A percentile compares a stretch with the other conserved stretches of the same genome.
Evolutionary conservation across 352 stramenopile species (phyloP).

Genomic region (Albugo laibachii): DNA sequence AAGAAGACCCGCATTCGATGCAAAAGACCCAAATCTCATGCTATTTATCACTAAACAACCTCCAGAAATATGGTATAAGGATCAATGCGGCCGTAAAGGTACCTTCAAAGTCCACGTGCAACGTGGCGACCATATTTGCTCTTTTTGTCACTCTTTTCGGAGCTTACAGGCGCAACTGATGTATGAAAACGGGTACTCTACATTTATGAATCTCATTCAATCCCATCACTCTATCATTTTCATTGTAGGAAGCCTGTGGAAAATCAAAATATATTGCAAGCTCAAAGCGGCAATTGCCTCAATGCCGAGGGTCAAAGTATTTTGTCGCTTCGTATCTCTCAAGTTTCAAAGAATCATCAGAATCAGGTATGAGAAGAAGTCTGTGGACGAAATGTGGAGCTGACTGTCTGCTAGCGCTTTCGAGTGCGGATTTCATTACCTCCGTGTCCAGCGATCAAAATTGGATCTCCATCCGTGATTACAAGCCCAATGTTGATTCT

Average conservation of each 20-base stretch:
- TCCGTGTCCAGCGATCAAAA: background rate
- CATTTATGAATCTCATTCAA: background rate
- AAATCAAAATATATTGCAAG: constrained; percentile 51
- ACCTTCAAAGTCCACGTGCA: constrained; percentile 36
- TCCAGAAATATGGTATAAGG: constrained; percentile 52
- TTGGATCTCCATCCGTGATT: background rate
- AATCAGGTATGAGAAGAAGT: constrained; percentile 26
- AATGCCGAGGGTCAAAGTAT: constrained; percentile 27
- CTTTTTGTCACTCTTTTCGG: constrained; percentile 23
- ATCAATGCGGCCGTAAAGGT: constrained; percentile 55
- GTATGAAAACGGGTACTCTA: constrained; percentile 50
- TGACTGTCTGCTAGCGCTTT: background rate
- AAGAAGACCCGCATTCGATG: too few species aligned
- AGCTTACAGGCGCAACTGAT: constrained; percentile 38
- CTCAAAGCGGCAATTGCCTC: constrained; percentile 36
- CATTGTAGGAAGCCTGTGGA: constrained; percentile 33
- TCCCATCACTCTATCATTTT: background rate
- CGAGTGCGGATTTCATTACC: background rate
- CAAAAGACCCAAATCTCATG: too few species aligned
- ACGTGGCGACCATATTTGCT: constrained; percentile 13
- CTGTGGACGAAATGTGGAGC: background rate
- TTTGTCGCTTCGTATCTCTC: constrained; percentile 42
- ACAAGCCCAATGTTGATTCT: background rate
- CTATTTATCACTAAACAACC: constrained; percentile 25
- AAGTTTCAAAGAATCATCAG: constrained; percentile 70